These are phyloP conservation scores for Pseudocercospora crystallina DNA, from an alignment of 2,329 filamentous ascomycete genomes.

Conservation along the genomic window DNA sequence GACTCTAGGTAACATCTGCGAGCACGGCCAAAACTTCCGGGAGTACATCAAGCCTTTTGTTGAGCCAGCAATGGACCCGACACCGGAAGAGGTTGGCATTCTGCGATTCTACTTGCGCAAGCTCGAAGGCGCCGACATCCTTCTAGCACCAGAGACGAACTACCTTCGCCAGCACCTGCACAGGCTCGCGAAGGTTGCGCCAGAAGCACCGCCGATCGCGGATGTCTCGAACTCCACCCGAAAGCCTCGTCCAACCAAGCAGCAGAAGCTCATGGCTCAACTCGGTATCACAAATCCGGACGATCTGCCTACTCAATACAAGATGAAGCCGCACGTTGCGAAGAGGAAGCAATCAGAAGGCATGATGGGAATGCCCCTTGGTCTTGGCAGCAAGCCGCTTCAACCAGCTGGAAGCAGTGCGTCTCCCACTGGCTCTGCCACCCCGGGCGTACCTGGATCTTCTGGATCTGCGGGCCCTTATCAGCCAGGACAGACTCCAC, in stretches of 20 bases:
- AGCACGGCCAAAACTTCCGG: conserved; percentile 80
- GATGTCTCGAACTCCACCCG: conserved; percentile 87
- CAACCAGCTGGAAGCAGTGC: conserved; percentile 32
- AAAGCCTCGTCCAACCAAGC: conserved; percentile 93
- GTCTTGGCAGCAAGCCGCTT: conserved; percentile 23
- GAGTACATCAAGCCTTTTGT: conserved; percentile 78
- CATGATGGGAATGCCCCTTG: conserved; percentile 16
- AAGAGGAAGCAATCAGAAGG: conserved; percentile 61
- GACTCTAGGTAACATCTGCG: conserved; percentile 79
- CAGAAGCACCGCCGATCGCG: conserved; percentile 78
- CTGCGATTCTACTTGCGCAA: conserved; percentile 95
- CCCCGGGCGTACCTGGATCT: conserved; percentile 22
- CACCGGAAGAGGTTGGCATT: conserved; percentile 80
- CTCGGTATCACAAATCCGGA: conserved; percentile 88
- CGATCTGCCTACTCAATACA: conserved; percentile 78
- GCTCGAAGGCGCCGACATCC: conserved; percentile 92
- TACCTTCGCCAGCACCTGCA: conserved; percentile 95
- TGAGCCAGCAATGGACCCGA: conserved; percentile 71
- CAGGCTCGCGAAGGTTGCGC: conserved; percentile 89
- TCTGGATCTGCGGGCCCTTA: conserved; percentile 19
- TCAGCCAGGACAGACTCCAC: conserved; percentile 18
- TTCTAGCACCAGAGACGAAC: conserved; percentile 92
- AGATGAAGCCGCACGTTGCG: conserved; percentile 71
- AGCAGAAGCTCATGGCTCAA: conserved; percentile 89
- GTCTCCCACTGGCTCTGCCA: conserved; percentile 28